Percentiles rank a stretch among this genome's conserved stretches.
Evolutionary conservation across 768 basidiomycete species (phyloP).

Genomic region (Psilocybe subaeruginosa): DNA sequence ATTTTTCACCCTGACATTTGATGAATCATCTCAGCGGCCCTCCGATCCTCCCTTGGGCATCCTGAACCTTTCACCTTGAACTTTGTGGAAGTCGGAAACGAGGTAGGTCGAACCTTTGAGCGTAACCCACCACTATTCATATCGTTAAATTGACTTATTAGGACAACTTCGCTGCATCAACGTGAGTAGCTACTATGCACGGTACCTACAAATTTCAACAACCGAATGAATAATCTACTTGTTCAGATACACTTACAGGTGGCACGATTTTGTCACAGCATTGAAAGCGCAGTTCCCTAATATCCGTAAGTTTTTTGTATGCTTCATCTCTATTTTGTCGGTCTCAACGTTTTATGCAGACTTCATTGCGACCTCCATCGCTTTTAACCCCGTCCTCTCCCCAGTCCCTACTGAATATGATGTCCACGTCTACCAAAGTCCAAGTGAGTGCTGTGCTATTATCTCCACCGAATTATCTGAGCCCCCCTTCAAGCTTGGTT

Average conservation of each 20-base stretch:
- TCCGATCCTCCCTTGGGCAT: conserved; percentile 46
- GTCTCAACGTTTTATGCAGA: conserved; percentile 30
- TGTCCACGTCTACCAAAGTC: conserved; percentile 60
- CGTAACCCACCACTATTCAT: not conserved
- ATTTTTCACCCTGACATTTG: not conserved
- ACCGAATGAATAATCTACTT: too few species aligned
- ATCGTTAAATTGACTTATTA: not conserved
- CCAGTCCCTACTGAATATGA: conserved; percentile 58
- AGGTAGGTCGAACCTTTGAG: conserved; percentile 29
- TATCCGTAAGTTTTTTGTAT: conserved; percentile 39
- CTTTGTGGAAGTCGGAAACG: conserved; percentile 61
- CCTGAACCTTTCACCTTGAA: conserved; percentile 53
- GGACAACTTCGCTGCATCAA: conserved; percentile 31
- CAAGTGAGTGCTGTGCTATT: conserved; percentile 35
- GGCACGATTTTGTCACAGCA: conserved; percentile 48
- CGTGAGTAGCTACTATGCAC: not conserved
- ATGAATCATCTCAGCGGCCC: conserved; percentile 5
- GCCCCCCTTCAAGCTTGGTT: conserved; percentile 37
- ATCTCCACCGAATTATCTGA: too few species aligned
- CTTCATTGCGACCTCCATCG: conserved; percentile 57
- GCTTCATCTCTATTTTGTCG: not conserved
- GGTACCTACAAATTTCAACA: too few species aligned
- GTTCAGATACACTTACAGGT: conserved; percentile 52
- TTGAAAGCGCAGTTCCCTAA: conserved; percentile 53
- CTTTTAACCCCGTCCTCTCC: conserved; percentile 44